Evolutionary conservation across 2,329 filamentous ascomycete species (phyloP).

Genomic region (Cadophora sp.): DNA sequence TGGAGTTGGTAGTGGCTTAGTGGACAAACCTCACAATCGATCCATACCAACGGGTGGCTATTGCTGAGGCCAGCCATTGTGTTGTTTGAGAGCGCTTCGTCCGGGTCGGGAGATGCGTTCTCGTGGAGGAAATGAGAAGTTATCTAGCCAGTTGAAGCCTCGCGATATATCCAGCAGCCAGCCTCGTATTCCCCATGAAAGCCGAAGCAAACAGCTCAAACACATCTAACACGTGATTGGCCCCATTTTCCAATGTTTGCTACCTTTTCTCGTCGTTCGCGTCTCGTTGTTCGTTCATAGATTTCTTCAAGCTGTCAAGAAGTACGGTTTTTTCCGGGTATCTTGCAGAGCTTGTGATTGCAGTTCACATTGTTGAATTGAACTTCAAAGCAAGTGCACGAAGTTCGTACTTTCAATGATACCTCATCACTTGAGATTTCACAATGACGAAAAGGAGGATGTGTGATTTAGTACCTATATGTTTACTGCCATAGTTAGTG

Average conservation of each 20-base stretch:
- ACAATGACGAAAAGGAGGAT: no score
- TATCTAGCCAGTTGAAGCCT: slow-evolving; percentile 1
- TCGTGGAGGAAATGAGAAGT: slow-evolving; percentile 1
- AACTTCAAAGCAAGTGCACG: no score
- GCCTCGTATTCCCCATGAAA: slow-evolving; percentile 8
- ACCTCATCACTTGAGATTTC: no score
- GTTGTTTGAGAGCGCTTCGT: not conserved
- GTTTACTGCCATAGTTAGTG: no score
- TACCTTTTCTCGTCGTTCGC: no score
- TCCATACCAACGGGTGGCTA: slow-evolving; percentile 43
- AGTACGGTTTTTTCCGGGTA: no score
- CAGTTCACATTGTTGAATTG: no score
- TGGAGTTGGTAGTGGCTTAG: slow-evolving; percentile 11
- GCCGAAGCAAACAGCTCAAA: slow-evolving; percentile 10
- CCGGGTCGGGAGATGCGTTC: not conserved
- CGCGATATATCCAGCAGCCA: not conserved
- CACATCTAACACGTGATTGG: slow-evolving; percentile 2
- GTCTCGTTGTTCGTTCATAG: no score
- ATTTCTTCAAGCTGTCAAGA: no score
- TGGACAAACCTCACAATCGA: slow-evolving; percentile 44
- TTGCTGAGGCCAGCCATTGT: slow-evolving; percentile 22
- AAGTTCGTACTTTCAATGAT: no score
- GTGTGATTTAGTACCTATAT: no score
- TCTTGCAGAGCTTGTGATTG: no score
- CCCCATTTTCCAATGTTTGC: not conserved